These are phyloP conservation scores for Paramyrothecium sp. DNA, from an alignment of 2,329 filamentous ascomycete species.

Conservation along the genomic window DNA sequence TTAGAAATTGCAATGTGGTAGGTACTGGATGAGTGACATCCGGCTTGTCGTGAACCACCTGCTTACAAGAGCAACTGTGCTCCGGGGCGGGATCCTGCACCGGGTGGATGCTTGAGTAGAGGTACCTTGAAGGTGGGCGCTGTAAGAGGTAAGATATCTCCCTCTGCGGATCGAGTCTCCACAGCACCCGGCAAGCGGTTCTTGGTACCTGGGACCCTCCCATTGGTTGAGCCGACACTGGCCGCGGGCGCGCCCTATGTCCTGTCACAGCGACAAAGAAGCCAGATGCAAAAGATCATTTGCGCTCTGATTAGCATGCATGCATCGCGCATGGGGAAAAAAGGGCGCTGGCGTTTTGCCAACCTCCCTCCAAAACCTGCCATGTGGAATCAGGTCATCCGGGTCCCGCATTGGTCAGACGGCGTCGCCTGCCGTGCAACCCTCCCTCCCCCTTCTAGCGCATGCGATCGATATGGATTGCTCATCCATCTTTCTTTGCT, in stretches of 20 bases:
- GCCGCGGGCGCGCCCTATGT: neutral
- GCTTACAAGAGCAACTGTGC: neutral
- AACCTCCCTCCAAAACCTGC: neutral
- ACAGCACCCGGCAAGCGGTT: too few species aligned
- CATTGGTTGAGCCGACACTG: neutral
- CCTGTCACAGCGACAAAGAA: neutral
- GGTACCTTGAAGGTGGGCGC: neutral
- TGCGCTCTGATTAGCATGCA: neutral
- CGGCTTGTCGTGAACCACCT: neutral
- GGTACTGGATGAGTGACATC: too few species aligned
- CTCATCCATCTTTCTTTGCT: too few species aligned
- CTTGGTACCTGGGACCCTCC: too few species aligned
- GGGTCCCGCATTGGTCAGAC: neutral
- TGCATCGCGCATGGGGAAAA: neutral
- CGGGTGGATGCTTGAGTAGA: neutral
- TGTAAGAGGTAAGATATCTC: too few species aligned
- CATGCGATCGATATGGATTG: neutral
- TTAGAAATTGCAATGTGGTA: too few species aligned
- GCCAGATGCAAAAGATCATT: neutral
- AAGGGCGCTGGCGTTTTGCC: too few species aligned
- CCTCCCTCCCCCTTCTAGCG: neutral
- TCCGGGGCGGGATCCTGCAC: neutral
- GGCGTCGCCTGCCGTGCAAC: neutral
- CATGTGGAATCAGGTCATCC: slow-evolving; percentile 1
- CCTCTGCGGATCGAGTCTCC: too few species aligned